Evolutionary conservation across 2,329 filamentous ascomycete species (phyloP), one percentile per base, ranked within the genome.

Genomic region (Cytospora piceae): DNA sequence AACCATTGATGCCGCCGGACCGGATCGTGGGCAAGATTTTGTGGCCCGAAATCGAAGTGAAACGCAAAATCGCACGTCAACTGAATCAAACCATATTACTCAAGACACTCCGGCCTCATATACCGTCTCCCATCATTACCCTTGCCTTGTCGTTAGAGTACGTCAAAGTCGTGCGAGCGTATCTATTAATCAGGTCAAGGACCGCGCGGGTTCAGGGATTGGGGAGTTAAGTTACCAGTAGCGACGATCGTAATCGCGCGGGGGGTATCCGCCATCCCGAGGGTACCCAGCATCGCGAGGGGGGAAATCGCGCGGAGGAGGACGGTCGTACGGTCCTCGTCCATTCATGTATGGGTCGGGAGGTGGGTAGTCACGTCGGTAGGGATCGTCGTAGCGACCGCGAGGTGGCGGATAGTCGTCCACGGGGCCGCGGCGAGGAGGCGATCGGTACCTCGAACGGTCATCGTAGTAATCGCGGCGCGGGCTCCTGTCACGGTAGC

Each of bases 401-500:
- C 90, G 83, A 63, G 84, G 87, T 63, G 88, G 87, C 71, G 80
- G 80, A 67, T 96, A 95, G 74, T 96, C 93, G 68, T 94, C 90
- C 69, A 91, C 83, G 54, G 90, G 89, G 27, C 85, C 83, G 69
- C 90, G 89, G 70, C 91, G 90, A 54, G 91, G 90, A 68, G 93
- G 92, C 64, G 92, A 93, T 65, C 92, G 90, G 74, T 94, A 93
- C 58, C 90, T 87, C 72, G 91, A 55, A 37, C 57, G 88, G 69
- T 94, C 92, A 56, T 92, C 90, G 78, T 97, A 96, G 79, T 97
- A 96, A 67, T 94, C 91, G 71, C 92, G 90, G 67, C 90, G 90
- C 65, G 90, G 90, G 74, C 92, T 94, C 73, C 94, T 89, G 74
- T 96, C 93, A 75, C 94, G 93, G 78, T 97, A 97, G 70, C 91